Evolutionary conservation across 495 filamentous ascomycete genomes (phyloP).

Genomic region (Baudoinia panamericana): DNA sequence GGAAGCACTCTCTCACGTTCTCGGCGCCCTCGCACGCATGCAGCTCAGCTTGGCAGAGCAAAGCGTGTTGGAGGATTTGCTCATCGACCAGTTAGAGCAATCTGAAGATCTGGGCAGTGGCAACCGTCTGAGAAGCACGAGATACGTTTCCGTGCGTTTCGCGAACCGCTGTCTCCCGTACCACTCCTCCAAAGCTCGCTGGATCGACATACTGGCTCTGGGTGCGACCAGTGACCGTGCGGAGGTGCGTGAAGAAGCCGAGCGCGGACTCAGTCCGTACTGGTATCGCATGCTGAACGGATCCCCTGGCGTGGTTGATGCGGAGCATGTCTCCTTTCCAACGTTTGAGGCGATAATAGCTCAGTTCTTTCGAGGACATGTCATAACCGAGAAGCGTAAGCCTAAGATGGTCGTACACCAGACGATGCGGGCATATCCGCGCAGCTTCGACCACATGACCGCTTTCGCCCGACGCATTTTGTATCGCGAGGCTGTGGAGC

Average conservation of each 20-base stretch:
- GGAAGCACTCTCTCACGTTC: slow-evolving; percentile 67
- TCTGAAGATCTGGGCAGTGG: slow-evolving; percentile 23
- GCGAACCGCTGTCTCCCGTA: slow-evolving; percentile 82
- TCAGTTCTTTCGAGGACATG: slow-evolving; percentile 14
- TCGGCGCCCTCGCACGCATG: slow-evolving; percentile 43
- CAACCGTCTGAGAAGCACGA: slow-evolving; percentile 41
- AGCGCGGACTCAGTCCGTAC: slow-evolving; percentile 72
- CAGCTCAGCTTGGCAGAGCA: slow-evolving; percentile 27
- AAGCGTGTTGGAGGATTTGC: slow-evolving; percentile 35
- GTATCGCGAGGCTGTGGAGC: slow-evolving; percentile 51
- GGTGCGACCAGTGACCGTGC: slow-evolving; percentile 51
- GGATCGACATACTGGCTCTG: slow-evolving; percentile 75
- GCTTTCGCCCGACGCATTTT: slow-evolving; percentile 45
- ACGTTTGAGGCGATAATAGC: slow-evolving; percentile 8
- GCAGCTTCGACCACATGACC: slow-evolving; percentile 10
- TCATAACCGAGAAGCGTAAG: neutral
- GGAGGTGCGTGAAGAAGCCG: slow-evolving; percentile 81
- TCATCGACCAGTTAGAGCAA: slow-evolving; percentile 25
- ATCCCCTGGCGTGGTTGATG: slow-evolving; percentile 26
- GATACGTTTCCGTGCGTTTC: slow-evolving; percentile 76
- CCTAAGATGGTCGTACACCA: slow-evolving; percentile 3
- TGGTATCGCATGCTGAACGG: slow-evolving; percentile 57
- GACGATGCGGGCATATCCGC: neutral
- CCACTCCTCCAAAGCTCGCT: slow-evolving; percentile 62
- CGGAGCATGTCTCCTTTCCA: slow-evolving; percentile 33